Evolutionary conservation across 805 yeast genomes (phyloP), one percentile per base, ranked within the genome.

Genomic region (Ogataea parapolymorpha): DNA sequence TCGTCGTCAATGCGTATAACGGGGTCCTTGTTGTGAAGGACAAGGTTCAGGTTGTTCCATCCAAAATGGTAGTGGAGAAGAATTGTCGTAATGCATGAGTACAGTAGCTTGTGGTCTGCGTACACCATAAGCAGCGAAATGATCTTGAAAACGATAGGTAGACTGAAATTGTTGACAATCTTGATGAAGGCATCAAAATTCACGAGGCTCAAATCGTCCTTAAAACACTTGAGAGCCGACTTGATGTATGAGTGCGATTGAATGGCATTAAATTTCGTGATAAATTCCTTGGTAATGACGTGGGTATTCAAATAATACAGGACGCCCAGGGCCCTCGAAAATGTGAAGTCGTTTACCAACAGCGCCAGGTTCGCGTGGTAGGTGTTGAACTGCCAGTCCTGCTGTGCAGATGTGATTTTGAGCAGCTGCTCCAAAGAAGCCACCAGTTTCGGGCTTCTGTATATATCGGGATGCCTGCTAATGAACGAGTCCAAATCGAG

Each of bases 1-100:
- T 46, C 57, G 26, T 58, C 59, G 22, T 52, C 54, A 12, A 50
- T 43, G 35, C 35, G 48, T 32, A 47, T 49, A 35, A 36, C 37
- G 17, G 40, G 48, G 35, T 25, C 54, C 26, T 34, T 23, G 31
- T 40, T 48, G 40, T 49, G 49, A 6, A 59, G 33, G 4, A 59
- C 50, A 24, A 55, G 40, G 33, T 62, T 65, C n/a, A 63, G 37
- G 39, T 48, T 58, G 36, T 56, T 58, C 65, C 65, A 76, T 2
- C 81, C 81, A 56, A 70, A 74, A 55, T 76, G 80, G 53, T 73
- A 70, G 45, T 75, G 71, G 31, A 70, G 57, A 22, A 75, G 50
- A 4, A 75, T 58, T 17, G 70, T 67, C 26, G 72, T 39, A 5
- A 67, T 48, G 14, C 72, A 53, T 0, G 78, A 61, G 20, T 66